Evolutionary conservation across 306 rosid species (phyloP), one percentile per base, ranked within the genome.

Genomic region (Cicer arietinum): DNA sequence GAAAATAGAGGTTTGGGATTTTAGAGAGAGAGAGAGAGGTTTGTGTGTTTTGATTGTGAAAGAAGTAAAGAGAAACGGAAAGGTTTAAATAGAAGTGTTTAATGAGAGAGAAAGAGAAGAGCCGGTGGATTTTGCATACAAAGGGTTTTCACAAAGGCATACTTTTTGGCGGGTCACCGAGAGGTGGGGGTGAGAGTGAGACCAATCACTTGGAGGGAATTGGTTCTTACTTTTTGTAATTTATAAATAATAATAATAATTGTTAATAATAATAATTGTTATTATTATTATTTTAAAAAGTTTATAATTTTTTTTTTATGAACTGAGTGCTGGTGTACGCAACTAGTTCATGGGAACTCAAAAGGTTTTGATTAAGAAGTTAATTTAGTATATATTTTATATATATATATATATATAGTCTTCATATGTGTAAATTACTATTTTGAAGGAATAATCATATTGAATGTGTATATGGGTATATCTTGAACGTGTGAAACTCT

Each of bases 121-220:
- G 8, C 5, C 0, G 35, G 35, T 30, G 35, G 35, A 30, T 30
- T 16, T 17, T 54, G 35, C 60, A 54, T 7, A 5, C 10, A 42
- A 30, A 30, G 35, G 35, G 3, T 30, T 30, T 3, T 30, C 35
- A 69, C 75, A 1, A 52, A 75, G 20, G 79, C 80, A 68, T 69
- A 68, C 80, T 83, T 85, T 84, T 85, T 77, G 85, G 85, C 85
- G 85, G 88, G 85, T 66, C 67, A 48, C 22, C 60, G 60, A 52
- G 42, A 67, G 13, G n/a, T 71, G 69, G 44, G 68, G 52, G 40
- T 37, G 58, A 66, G 57, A 25, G 47, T 43, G 20, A 3, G 77
- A 65, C 96, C 96, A 91, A 87, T 91, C 89, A 76, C 60, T 85
- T 89, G 96, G 90, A 87, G 94, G 90, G 97, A 91, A 91, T 87